Evolutionary conservation across 768 basidiomycete genomes (phyloP).

Genomic region (Mycena capillaripes): DNA sequence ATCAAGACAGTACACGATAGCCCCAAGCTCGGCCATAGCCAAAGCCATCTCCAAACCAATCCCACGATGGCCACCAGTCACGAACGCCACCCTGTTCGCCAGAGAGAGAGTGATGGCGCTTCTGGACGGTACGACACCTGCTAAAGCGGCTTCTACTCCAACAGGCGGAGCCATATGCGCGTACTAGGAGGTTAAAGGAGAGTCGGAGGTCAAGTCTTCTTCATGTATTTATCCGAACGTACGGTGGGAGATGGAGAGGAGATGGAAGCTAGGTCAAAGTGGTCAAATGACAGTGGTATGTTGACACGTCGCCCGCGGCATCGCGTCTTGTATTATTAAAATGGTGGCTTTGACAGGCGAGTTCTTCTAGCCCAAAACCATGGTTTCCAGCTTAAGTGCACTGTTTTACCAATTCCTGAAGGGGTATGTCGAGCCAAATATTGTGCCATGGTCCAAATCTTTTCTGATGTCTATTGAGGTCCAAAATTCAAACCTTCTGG

Average conservation of each 20-base stretch:
- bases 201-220: background rate
- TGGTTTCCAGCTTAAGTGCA: too few relatives aligned
- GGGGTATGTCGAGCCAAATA: too few relatives aligned
- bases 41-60: conserved; percentile 88
- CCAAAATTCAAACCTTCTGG: too few relatives aligned
- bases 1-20: conserved; percentile 74
- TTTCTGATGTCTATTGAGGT: too few relatives aligned
- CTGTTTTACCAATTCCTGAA: too few relatives aligned
- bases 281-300: background rate
- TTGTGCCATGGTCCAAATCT: too few relatives aligned
- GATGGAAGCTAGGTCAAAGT: background rate
- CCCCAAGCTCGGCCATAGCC: conserved; percentile 73
- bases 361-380: too few relatives aligned
- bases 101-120: conserved; percentile 73
- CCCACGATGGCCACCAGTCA: conserved; percentile 76
- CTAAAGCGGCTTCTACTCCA: conserved; percentile 8
- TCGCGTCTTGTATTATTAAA: too few relatives aligned
- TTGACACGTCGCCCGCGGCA: too few relatives aligned
- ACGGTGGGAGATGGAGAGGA: background rate
- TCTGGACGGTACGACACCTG: conserved; percentile 46
- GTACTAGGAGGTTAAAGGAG: background rate
- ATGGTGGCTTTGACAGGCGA: too few relatives aligned
- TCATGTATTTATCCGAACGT: background rate
- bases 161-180: background rate
- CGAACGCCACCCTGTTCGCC: conserved; percentile 48